These are phyloP conservation scores for Ceriops decandra DNA, from an alignment of 345 rosid species.

Conservation along the genomic window DNA sequence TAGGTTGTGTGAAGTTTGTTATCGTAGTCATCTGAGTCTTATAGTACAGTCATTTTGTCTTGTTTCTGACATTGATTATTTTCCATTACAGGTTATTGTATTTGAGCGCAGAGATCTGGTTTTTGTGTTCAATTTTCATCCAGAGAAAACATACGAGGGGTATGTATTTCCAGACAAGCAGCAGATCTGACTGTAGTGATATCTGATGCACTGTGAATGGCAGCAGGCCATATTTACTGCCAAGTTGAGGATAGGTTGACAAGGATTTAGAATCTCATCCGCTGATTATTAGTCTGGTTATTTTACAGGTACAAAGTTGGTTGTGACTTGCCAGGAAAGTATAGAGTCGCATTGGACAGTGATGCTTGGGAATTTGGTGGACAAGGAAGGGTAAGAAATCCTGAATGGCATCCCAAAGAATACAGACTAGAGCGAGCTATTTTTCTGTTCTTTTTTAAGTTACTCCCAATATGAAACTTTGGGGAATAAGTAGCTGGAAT, in stretches of 20 bases:
- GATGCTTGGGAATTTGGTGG: constrained; percentile 74
- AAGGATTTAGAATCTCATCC: not conserved
- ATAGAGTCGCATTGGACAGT: constrained; percentile 71
- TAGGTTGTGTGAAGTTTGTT: too few relatives aligned
- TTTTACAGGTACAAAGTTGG: constrained; percentile 69
- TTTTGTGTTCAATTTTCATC: constrained; percentile 76
- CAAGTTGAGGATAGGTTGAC: not conserved
- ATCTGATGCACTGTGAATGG: not conserved
- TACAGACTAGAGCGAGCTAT: too few relatives aligned
- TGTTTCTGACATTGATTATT: constrained; percentile 12
- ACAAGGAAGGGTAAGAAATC: constrained; percentile 57
- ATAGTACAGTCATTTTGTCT: not conserved
- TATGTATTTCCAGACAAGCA: constrained; percentile 21
- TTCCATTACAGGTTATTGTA: constrained; percentile 53
- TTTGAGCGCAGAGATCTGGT: constrained; percentile 77
- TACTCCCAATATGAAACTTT: too few relatives aligned
- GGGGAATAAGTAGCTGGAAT: too few relatives aligned
- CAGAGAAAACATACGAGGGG: constrained; percentile 65
- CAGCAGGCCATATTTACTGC: not conserved
- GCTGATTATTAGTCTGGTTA: not conserved
- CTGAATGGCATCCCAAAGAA: not conserved
- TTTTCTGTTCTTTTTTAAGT: too few relatives aligned
- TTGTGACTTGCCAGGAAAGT: constrained; percentile 76
- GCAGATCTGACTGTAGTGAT: constrained; percentile 1
- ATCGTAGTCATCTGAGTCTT: too few relatives aligned